Base-by-base conservation (phyloP, 2,329 filamentous ascomycete species). In the Monilinia fructigena region DNA sequence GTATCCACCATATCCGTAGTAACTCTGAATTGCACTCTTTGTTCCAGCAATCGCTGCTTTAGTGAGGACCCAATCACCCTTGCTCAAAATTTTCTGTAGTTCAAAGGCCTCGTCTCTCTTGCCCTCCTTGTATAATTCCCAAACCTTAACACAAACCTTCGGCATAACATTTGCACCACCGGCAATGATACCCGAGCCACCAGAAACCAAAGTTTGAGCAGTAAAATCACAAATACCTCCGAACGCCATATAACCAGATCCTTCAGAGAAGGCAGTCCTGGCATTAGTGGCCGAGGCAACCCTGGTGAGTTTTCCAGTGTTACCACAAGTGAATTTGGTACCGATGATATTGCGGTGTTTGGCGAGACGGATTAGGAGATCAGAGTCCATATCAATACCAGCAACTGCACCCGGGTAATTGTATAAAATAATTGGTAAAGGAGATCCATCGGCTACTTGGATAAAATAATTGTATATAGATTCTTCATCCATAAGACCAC, bases 291-390 rank as follows among this genome's bases (percentile, higher is more conserved):
- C 91, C 18, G 84, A 79, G 8, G 92, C 91, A 5, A 96, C 91
- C 42, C 92, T 88, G 16, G 92, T 94, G 71, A 96, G 84, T 80
- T 96, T 96, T 70, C 92, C 92, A 0, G 91, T 95, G 81, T 92
- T 95, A 71, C 91, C 92, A 77, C 92, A 96, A 52, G 92, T 96
- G 82, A 96, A 96, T 78, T 96, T 96, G 65, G 91, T 93, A 69
- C 92, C 92, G 69, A 93, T 81, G 74, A 96, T 92, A 79, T 96
- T 96, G 71, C 88, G 86, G 79, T 96, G 92, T 76, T 87, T 80
- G 55, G 89, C 90, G 48, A 96, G 85, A 76, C 84, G 85, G 80
- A 95, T 92, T 74, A 96, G 85, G 68, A 94, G 83, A 76, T 96
- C 92, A 67, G 90, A 93, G 82, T 95, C 91, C 86, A 96, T 89